Base-by-base conservation (phyloP, 225 moss, liverwort and hornwort species). In the Anthoceros angustus region DNA sequence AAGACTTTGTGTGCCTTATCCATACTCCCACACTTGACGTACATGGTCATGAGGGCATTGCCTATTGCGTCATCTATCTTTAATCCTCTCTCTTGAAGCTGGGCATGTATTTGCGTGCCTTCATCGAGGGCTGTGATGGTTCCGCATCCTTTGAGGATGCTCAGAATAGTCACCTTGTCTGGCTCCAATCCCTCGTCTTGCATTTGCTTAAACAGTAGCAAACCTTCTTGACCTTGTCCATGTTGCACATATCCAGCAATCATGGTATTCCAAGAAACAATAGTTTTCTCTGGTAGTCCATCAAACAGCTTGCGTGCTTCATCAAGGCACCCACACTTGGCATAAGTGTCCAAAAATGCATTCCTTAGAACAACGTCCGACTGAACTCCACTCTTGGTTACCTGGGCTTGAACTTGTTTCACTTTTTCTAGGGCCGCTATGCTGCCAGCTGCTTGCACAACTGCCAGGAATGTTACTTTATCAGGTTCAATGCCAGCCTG, bases 151-250 rank as follows among this genome's bases (percentile, higher is more conserved):
- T 55, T 55, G 14, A 55, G 55, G n/a, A 55, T 55, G 55, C 55
- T 55, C 55, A 55, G 55, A 55, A 55, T 18, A 18, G 55, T 55
- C n/a, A 55, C 55, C n/a, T 55, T 55, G 23, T 55, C 55, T 55
- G 55, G 55, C 55, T 18, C 55, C 55, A 55, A 18, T 0, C 55
- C 55, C n/a, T 55, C 55, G 7, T 55, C n/a, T n/a, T 55, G 18
- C 55, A 55, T 55, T n/a, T 55, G 55, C 55, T 55, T 18, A 5
- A n/a, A 55, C 18, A 55, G 55, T 15, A 23, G n/a, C 23, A 55
- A 55, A 55, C n/a, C 55, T n/a, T 55, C 55, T n/a, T 8, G n/a
- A 15, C 8, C 23, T 55, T 55, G 55, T 23, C 23, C 55, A 20
- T 9, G 14, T 23, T 55, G 55, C 55, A 55, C 55, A 55, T 55